A percentile compares a stretch with the other conserved stretches of the same genome.
Evolutionary conservation across 345 rosid genomes (phyloP).

Genomic region (Murraya paniculata): DNA sequence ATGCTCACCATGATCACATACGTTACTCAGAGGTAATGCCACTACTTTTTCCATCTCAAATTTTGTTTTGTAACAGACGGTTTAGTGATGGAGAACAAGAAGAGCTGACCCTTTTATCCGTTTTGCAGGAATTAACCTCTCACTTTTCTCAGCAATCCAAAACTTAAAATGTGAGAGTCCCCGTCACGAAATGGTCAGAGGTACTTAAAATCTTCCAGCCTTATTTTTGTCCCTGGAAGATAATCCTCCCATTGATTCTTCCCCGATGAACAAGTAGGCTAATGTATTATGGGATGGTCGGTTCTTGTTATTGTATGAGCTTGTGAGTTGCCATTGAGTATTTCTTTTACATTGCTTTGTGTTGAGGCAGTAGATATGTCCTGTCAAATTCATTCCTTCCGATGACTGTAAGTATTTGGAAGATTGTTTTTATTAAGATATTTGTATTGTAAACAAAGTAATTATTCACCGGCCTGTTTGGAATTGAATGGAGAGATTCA

Average conservation of each 20-base stretch:
- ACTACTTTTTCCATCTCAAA: background rate
- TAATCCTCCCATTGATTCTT: conserved; percentile 8
- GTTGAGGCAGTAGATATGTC: conserved; percentile 11
- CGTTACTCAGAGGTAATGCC: conserved; percentile 79
- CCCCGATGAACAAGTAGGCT: conserved; percentile 4
- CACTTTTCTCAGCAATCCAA: conserved; percentile 49
- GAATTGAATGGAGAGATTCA: background rate
- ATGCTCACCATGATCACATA: conserved; percentile 67
- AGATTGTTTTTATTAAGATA: background rate
- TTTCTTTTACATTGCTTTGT: conserved; percentile 2
- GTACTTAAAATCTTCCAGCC: conserved; percentile 14
- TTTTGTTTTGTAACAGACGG: background rate
- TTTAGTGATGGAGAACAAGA: background rate
- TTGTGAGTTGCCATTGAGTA: conserved; percentile 5
- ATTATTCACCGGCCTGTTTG: background rate
- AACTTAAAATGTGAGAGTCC: conserved; percentile 22
- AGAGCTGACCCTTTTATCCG: conserved; percentile 6
- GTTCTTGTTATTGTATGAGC: conserved; percentile 13
- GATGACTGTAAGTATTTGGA: background rate
- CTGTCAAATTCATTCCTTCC: conserved; percentile 5
- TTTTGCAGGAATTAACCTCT: conserved; percentile 62
- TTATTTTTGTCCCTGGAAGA: conserved; percentile 1
- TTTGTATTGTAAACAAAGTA: background rate
- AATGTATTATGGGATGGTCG: conserved; percentile 1
- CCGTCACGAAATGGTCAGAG: conserved; percentile 13